Conservation (phyloP, 441 rosid genomes). For the Geranium incanum region DNA sequence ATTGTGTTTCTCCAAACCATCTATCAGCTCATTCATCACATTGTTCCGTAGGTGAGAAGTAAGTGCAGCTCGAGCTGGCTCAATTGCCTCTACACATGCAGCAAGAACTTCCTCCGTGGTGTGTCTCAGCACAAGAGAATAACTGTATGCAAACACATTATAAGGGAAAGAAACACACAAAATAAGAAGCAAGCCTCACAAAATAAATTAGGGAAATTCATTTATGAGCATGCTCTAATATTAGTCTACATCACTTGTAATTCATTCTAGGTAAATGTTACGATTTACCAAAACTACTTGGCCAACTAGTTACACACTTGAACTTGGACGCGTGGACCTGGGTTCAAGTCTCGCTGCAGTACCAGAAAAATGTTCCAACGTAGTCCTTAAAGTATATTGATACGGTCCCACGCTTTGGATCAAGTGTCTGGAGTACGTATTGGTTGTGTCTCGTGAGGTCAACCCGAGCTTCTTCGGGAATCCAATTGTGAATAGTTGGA, state of each 20-base stretch:
- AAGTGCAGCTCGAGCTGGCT: constrained; percentile 69
- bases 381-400: neutral
- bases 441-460: too few relatives aligned
- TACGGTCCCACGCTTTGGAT: too few relatives aligned
- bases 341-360: too few relatives aligned
- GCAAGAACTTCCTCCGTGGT: constrained; percentile 92
- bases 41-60: constrained; percentile 72
- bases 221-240: neutral
- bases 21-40: constrained; percentile 65
- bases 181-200: constrained; percentile 6
- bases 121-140: constrained; percentile 92
- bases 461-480: too few relatives aligned
- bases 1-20: constrained; percentile 52
- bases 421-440: too few relatives aligned
- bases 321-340: too few relatives aligned
- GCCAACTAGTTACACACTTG: too few relatives aligned
- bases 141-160: constrained; percentile 38
- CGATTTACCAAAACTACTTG: neutral
- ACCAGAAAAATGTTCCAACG: too few relatives aligned
- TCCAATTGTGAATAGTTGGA: too few relatives aligned
- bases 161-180: constrained; percentile 9
- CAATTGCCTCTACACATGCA: constrained; percentile 78
- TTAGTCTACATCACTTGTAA: neutral
- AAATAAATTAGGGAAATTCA: neutral
- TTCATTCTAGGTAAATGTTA: neutral